These are phyloP conservation scores for Coffea canephora DNA, from an alignment of 257 asterid species.

Conservation along the genomic window DNA sequence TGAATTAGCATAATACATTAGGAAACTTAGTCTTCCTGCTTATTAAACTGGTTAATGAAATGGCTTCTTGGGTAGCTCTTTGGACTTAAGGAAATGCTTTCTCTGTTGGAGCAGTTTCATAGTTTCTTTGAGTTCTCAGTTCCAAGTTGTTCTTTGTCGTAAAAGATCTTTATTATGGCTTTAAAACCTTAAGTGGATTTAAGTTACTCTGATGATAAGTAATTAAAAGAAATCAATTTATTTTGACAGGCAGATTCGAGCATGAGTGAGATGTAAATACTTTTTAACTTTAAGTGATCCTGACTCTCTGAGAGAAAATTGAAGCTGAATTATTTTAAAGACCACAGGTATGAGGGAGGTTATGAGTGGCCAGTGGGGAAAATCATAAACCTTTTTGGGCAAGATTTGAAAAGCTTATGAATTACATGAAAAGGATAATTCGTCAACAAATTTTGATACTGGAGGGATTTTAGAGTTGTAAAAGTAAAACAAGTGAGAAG, in stretches of 20 bases:
- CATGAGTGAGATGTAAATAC: neutral
- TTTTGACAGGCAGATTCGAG: no score
- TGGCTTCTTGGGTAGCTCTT: neutral
- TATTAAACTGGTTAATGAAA: neutral
- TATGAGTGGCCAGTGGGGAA: neutral
- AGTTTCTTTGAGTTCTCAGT: neutral
- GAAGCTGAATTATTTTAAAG: neutral
- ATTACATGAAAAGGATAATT: neutral
- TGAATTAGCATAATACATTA: neutral
- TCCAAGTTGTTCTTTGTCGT: neutral
- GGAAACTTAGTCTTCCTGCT: neutral
- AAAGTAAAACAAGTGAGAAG: no score
- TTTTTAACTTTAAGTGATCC: neutral
- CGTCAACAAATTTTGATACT: neutral
- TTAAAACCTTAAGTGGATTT: neutral
- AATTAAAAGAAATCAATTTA: neutral
- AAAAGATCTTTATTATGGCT: neutral
- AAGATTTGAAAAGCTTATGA: neutral
- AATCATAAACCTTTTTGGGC: neutral
- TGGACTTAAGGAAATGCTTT: neutral
- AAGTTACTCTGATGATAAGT: neutral
- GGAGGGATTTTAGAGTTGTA: neutral
- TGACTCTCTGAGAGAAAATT: neutral
- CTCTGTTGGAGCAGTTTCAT: neutral
- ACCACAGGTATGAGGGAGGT: neutral